Evolutionary conservation across 2,329 filamentous ascomycete species (phyloP).

Genomic region (Venturia oleaginea): DNA sequence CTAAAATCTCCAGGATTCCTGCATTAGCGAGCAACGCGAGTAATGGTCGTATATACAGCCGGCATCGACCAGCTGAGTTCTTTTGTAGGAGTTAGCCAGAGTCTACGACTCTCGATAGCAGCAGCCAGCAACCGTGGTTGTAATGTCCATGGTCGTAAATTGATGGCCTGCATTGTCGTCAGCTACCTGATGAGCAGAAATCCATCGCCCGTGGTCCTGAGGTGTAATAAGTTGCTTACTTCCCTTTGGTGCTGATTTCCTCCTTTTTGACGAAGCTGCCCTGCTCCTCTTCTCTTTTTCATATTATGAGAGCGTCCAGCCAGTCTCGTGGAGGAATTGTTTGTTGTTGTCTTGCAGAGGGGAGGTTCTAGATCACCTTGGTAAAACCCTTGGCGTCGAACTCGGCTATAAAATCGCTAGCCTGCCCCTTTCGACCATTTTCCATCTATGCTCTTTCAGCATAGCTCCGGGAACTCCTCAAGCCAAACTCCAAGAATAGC

Average conservation of each 20-base stretch:
- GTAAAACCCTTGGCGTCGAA: neutral
- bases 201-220: no score
- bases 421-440: neutral
- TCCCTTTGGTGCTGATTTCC: no score
- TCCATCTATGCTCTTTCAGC: neutral
- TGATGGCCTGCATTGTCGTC: no score
- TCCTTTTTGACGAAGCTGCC: no score
- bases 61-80: neutral
- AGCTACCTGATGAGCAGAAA: no score
- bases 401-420: neutral
- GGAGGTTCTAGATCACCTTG: neutral
- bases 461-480: neutral
- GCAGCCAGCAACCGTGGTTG: no score
- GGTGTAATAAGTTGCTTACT: no score
- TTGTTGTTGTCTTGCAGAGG: neutral
- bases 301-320: no score
- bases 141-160: no score
- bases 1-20: neutral
- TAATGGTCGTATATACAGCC: neutral
- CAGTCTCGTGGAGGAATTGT: neutral
- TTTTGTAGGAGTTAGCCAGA: neutral
- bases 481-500: neutral
- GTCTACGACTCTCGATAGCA: no score
- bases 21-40: neutral
- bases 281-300: no score